Conservation (phyloP, 352 stramenopile genomes). For the Phytophthora agathidicida region DNA sequence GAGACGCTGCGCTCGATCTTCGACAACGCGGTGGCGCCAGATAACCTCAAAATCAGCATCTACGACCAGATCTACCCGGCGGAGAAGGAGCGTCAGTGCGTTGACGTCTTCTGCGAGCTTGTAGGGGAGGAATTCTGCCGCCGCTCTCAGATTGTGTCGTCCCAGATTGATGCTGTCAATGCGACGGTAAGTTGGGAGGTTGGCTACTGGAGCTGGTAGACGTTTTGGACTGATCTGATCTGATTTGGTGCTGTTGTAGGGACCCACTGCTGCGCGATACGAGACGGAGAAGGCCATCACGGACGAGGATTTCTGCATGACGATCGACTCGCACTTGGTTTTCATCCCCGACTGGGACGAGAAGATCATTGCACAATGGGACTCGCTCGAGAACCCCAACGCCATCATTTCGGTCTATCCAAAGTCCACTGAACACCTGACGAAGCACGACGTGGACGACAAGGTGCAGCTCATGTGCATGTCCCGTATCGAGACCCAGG, state of each 20-base stretch:
- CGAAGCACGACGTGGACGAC: conserved; percentile 54
- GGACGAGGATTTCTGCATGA: conserved; percentile 82
- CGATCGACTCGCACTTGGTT: conserved; percentile 82
- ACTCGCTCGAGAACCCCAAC: conserved; percentile 66
- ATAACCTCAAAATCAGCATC: conserved; percentile 66
- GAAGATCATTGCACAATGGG: conserved; percentile 75
- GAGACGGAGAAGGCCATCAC: conserved; percentile 79
- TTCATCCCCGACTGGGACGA: conserved; percentile 84
- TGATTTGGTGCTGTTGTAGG: conserved; percentile 38
- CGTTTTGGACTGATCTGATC: neutral
- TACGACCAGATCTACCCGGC: conserved; percentile 77
- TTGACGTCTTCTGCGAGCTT: conserved; percentile 71
- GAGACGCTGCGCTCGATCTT: conserved; percentile 86
- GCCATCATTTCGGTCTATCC: conserved; percentile 87
- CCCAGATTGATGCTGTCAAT: conserved; percentile 69
- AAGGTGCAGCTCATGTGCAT: conserved; percentile 83
- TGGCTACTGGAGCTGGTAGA: too few relatives aligned
- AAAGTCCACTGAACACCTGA: conserved; percentile 72
- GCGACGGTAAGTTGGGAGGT: conserved; percentile 57
- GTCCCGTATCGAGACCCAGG: conserved; percentile 74
- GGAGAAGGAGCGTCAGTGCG: conserved; percentile 69
- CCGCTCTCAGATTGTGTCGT: conserved; percentile 67
- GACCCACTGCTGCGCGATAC: conserved; percentile 72
- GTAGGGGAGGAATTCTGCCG: conserved; percentile 67
- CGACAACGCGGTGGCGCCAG: conserved; percentile 62